Conservation (phyloP, 2,329 filamentous ascomycete genomes). For the Neobulgaria alba region DNA sequence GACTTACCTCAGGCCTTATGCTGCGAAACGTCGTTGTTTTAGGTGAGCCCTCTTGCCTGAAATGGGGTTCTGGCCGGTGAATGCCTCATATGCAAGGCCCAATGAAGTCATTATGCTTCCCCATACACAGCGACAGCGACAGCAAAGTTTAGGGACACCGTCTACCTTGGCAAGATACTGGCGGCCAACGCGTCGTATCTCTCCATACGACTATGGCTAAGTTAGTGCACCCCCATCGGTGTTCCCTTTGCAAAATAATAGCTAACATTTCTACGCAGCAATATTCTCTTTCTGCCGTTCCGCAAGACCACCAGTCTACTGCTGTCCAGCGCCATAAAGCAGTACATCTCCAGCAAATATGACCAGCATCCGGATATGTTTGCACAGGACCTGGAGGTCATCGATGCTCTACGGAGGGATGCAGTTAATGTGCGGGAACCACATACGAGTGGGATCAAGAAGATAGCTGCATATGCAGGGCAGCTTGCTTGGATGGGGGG, state of each 20-base stretch:
- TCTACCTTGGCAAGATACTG: neutral
- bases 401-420: constrained; percentile 74
- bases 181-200: neutral
- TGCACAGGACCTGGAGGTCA: constrained; percentile 73
- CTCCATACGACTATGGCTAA: neutral
- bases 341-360: constrained; percentile 97
- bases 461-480: constrained; percentile 83
- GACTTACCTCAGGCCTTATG: too few relatives aligned
- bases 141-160: too few relatives aligned
- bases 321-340: constrained; percentile 73
- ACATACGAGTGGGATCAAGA: constrained; percentile 76
- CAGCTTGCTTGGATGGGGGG: constrained; percentile 89
- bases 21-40: too few relatives aligned
- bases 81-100: neutral
- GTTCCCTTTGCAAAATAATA: neutral
- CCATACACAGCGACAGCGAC: too few relatives aligned
- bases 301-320: constrained; percentile 73
- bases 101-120: constrained; percentile 1
- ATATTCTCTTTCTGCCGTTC: constrained; percentile 52
- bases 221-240: neutral
- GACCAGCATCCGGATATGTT: constrained; percentile 99
- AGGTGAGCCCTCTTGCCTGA: too few relatives aligned
- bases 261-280: constrained; percentile 16
- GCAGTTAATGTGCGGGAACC: constrained; percentile 86
- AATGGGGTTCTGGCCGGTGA: too few relatives aligned